A percentile compares a stretch with the other conserved stretches of the same genome.
phyloP scores from a whole-genome alignment of 371 early-diverging fungal species.

The Sporodiniella umbellata region DNA sequence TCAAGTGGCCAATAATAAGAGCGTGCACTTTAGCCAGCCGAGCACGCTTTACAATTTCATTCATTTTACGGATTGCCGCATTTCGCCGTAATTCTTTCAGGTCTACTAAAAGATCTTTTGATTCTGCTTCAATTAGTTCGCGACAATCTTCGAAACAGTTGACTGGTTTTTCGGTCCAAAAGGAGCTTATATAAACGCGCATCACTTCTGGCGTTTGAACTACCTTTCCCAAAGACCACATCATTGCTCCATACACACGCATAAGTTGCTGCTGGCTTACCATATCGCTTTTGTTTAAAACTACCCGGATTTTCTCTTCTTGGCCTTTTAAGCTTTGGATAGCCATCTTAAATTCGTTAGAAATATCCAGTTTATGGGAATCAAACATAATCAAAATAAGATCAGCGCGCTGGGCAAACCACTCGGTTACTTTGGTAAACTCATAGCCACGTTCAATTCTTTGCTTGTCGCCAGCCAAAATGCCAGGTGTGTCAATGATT shows the following conservation, averaged over 20 bases:
- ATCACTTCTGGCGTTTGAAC: constrained; percentile 86
- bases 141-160: constrained; percentile 72
- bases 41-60: constrained; percentile 88
- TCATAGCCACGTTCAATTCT: constrained; percentile 77
- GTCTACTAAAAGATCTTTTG: constrained; percentile 72
- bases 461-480: constrained; percentile 86
- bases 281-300: constrained; percentile 87
- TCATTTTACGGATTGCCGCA: constrained; percentile 80
- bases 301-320: constrained; percentile 82
- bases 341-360: constrained; percentile 83
- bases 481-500: constrained; percentile 87
- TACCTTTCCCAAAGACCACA: constrained; percentile 93
- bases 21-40: constrained; percentile 78
- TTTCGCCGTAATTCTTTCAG: constrained; percentile 72
- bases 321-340: constrained; percentile 76
- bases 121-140: constrained; percentile 72
- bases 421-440: constrained; percentile 75
- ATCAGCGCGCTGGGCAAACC: constrained; percentile 87
- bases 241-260: constrained; percentile 90
- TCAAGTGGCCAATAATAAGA: constrained; percentile 73
- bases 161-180: constrained; percentile 75
- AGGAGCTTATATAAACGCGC: constrained; percentile 80
- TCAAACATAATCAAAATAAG: constrained; percentile 84
- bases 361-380: constrained; percentile 86
- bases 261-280: constrained; percentile 84